phyloP scores from a whole-genome alignment of 768 basidiomycete species.

The Amanita brunnescens region DNA sequence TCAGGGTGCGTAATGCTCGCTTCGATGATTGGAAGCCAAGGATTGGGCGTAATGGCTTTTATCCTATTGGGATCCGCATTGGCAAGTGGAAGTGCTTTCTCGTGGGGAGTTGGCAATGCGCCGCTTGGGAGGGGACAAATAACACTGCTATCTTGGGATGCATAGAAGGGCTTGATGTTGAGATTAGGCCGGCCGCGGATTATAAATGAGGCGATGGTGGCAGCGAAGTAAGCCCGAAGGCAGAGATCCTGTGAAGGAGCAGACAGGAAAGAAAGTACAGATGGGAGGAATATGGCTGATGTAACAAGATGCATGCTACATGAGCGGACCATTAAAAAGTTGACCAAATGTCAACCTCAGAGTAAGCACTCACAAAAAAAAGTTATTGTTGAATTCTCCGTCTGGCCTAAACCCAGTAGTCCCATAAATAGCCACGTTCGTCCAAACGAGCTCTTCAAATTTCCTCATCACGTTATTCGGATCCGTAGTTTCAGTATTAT shows the following conservation, averaged over 20 bases:
- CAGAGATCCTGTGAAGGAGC: conserved; percentile 39
- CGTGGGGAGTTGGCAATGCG: conserved; percentile 18
- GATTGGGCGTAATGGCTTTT: conserved; percentile 35
- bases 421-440: conserved; percentile 44
- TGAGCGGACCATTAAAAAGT: too few relatives aligned
- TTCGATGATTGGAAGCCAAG: conserved; percentile 51
- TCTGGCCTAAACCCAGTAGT: conserved; percentile 36
- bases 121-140: conserved; percentile 11
- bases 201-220: conserved; percentile 45
- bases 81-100: conserved; percentile 12
- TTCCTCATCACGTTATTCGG: conserved; percentile 39
- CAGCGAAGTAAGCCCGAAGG: conserved; percentile 50
- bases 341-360: too few relatives aligned
- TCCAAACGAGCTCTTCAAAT: conserved; percentile 56
- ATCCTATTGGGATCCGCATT: conserved; percentile 20
- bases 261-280: conserved; percentile 32
- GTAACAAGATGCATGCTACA: conserved; percentile 60
- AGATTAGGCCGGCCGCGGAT: conserved; percentile 45
- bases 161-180: conserved; percentile 42
- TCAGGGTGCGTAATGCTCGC: conserved; percentile 48
- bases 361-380: conserved; percentile 54
- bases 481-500: conserved; percentile 23
- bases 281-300: conserved; percentile 51
- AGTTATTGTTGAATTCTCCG: conserved; percentile 43
- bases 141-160: conserved; percentile 15